Conservation (phyloP, 257 asterid genomes). For the Primulina huaijiensis region DNA sequence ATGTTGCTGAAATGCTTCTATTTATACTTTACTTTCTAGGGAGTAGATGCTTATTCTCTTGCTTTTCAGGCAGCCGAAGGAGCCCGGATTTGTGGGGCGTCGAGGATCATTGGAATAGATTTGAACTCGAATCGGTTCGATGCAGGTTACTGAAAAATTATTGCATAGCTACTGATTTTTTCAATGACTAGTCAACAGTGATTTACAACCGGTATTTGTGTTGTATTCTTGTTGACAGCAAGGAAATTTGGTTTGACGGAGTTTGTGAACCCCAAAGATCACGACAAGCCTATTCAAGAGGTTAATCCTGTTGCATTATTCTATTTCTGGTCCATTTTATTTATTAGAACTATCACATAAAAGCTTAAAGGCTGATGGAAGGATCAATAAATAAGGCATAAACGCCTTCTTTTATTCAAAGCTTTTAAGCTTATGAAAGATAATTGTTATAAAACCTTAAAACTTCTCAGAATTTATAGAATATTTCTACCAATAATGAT, state of each 20-base stretch:
- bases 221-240: slow-evolving; percentile 41
- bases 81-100: slow-evolving; percentile 75
- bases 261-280: slow-evolving; percentile 76
- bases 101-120: slow-evolving; percentile 77
- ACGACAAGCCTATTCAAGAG: slow-evolving; percentile 73
- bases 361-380: too few relatives aligned
- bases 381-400: too few relatives aligned
- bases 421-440: too few relatives aligned
- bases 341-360: too few relatives aligned
- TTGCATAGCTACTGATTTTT: neutral
- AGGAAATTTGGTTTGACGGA: slow-evolving; percentile 76
- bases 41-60: neutral
- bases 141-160: slow-evolving; percentile 28
- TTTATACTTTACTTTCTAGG: neutral
- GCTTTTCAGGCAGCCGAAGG: slow-evolving; percentile 83
- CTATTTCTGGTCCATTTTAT: neutral
- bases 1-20: slow-evolving; percentile 18
- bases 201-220: neutral
- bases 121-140: slow-evolving; percentile 44
- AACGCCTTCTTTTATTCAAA: too few relatives aligned
- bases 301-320: slow-evolving; percentile 23
- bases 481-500: too few relatives aligned
- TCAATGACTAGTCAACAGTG: neutral
- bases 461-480: too few relatives aligned
- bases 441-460: too few relatives aligned